A percentile compares a stretch with the other conserved stretches of the same genome.
Conservation (phyloP, 108 stramenopile species). For the Nitzschia sp. region DNA sequence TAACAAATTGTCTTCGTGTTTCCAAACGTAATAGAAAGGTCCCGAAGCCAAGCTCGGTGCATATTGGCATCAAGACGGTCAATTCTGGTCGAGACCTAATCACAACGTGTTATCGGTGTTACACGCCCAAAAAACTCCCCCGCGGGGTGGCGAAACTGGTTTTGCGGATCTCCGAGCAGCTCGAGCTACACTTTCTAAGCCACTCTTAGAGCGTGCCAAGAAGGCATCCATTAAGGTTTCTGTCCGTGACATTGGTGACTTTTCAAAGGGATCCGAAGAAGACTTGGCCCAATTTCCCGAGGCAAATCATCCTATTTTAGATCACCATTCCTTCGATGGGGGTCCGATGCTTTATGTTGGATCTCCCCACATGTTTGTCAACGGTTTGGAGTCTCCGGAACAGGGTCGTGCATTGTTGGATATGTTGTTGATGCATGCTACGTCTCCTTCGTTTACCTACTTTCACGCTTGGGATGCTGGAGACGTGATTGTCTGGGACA, state of each 20-base stretch:
- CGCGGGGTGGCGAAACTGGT: conserved; percentile 3
- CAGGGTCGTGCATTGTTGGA: conserved; percentile 1
- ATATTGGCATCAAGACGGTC: conserved; percentile 5
- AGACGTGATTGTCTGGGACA: conserved; percentile 7
- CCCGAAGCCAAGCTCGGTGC: conserved; percentile 2
- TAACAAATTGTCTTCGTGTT: too few species aligned
- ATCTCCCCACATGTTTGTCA: not conserved
- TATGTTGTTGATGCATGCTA: conserved; percentile 8
- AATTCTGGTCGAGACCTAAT: conserved; percentile 7
- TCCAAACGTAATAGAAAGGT: conserved; percentile 6
- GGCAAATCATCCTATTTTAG: not conserved
- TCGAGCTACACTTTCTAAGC: conserved; percentile 1
- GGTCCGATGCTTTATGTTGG: conserved; percentile 2
- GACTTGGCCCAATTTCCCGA: not conserved
- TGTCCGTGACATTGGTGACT: conserved; percentile 5
- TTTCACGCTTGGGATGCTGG: conserved; percentile 6
- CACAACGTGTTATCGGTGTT: conserved; percentile 1
- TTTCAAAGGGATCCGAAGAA: not conserved
- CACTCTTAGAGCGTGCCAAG: conserved; percentile 4
- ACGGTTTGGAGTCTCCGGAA: conserved; percentile 1
- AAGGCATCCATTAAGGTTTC: not conserved
- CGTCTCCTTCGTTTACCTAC: not conserved
- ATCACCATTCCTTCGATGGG: not conserved
- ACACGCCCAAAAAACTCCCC: conserved; percentile 1
- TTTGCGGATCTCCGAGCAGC: conserved; percentile 5